phyloP scores from a whole-genome alignment of 192 early-diverging fungal species.

The Linnemannia schmuckeri region DNA sequence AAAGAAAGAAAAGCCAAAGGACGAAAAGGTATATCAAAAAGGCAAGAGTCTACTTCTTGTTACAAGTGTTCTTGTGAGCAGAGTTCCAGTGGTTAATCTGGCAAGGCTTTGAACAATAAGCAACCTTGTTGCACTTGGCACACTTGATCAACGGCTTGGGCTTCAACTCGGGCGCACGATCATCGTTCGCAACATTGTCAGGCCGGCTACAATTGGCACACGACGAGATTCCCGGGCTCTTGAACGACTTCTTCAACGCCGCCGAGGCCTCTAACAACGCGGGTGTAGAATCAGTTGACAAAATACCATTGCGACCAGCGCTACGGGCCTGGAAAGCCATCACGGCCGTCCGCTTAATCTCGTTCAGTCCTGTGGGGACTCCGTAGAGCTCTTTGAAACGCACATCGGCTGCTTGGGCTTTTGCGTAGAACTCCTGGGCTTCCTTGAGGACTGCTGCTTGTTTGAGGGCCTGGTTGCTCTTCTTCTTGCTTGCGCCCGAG shows the following conservation, averaged over 20 bases:
- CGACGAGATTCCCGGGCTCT: constrained; percentile 53
- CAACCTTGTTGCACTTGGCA: constrained; percentile 63
- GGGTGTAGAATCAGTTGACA: constrained; percentile 46
- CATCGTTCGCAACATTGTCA: constrained; percentile 55
- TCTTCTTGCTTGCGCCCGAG: constrained; percentile 56
- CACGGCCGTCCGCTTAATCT: constrained; percentile 64
- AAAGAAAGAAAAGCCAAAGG: not conserved
- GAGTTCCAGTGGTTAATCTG: constrained; percentile 68
- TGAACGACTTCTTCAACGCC: constrained; percentile 50
- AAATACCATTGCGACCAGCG: constrained; percentile 42
- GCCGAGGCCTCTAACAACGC: constrained; percentile 41
- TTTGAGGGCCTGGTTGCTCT: constrained; percentile 54
- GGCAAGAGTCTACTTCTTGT: constrained; percentile 32
- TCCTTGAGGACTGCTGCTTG: constrained; percentile 57
- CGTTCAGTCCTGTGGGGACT: constrained; percentile 58
- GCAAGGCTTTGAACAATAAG: constrained; percentile 71
- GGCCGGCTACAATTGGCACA: constrained; percentile 64
- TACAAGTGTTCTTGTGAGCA: constrained; percentile 63
- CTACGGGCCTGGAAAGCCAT: constrained; percentile 56
- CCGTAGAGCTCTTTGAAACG: constrained; percentile 70
- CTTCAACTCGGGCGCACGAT: constrained; percentile 39
- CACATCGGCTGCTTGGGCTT: constrained; percentile 62
- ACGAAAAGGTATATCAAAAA: not conserved
- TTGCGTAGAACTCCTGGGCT: constrained; percentile 60
- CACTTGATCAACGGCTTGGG: constrained; percentile 65